phyloP scores from a whole-genome alignment of 1,139 yeast species.

The Protomyces pachydermus region DNA sequence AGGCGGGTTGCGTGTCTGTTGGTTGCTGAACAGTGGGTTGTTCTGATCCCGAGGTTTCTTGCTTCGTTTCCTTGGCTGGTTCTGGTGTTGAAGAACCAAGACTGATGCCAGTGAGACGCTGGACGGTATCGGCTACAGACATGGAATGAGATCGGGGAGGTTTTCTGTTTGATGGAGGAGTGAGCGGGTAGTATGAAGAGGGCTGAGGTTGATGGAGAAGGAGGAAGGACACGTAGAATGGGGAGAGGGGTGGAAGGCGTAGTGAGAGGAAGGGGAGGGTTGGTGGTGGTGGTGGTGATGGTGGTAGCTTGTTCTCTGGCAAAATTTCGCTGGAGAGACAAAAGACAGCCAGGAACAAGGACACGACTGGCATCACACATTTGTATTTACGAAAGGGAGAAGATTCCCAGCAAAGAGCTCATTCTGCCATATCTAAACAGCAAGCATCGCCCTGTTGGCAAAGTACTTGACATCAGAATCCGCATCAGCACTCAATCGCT shows the following conservation, averaged over 20 bases:
- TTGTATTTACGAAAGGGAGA: too few relatives aligned
- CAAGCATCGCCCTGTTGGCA: slow-evolving; percentile 42
- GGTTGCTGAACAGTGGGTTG: background rate
- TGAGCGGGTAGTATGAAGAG: background rate
- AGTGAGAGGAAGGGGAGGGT: too few relatives aligned
- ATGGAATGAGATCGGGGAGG: background rate
- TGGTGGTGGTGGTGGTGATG: too few relatives aligned
- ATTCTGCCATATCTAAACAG: background rate
- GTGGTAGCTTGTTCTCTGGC: too few relatives aligned
- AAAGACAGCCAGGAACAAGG: background rate
- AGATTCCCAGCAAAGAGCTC: too few relatives aligned
- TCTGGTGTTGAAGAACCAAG: background rate
- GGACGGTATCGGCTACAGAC: slow-evolving; percentile 26
- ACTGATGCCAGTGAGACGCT: slow-evolving; percentile 13
- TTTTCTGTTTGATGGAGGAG: background rate
- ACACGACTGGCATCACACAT: too few relatives aligned
- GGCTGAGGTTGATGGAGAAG: background rate
- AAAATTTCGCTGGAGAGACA: too few relatives aligned
- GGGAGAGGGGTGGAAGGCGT: too few relatives aligned
- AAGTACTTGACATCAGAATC: slow-evolving; percentile 90
- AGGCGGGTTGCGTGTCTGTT: background rate
- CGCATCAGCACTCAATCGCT: slow-evolving; percentile 60
- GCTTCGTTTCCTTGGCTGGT: background rate
- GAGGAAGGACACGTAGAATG: background rate
- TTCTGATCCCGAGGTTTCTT: slow-evolving; percentile 7